phyloP scores from a whole-genome alignment of 1,284 basidiomycete genomes.

The Athelia psychrophila region DNA sequence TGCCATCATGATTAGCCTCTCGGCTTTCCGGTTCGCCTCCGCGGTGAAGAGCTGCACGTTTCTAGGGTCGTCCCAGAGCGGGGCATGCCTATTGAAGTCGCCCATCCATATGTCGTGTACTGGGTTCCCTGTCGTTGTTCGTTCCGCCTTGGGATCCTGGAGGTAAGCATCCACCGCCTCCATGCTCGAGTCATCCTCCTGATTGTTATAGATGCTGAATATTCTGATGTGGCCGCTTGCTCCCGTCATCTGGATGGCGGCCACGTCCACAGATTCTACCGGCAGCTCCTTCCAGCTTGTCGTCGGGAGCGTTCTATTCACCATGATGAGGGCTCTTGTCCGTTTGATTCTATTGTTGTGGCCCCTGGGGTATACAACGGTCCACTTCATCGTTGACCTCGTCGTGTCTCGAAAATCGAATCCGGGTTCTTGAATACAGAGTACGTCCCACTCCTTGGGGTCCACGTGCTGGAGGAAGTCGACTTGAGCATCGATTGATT shows the following conservation, averaged over 20 bases:
- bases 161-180: constrained; percentile 4
- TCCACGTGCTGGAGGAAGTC: constrained; percentile 3
- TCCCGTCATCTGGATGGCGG: constrained; percentile 17
- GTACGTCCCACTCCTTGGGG: constrained; percentile 16
- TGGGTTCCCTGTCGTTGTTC: neutral
- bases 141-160: constrained; percentile 7
- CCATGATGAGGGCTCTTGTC: constrained; percentile 19
- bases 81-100: neutral
- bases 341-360: neutral
- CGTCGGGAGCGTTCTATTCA: constrained; percentile 19
- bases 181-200: constrained; percentile 8
- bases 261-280: constrained; percentile 20
- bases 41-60: constrained; percentile 36
- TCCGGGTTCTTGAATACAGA: constrained; percentile 26
- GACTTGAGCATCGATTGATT: neutral
- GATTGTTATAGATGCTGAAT: constrained; percentile 27
- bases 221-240: constrained; percentile 11
- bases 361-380: constrained; percentile 12
- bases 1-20: constrained; percentile 18
- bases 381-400: constrained; percentile 8
- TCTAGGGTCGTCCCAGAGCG: neutral
- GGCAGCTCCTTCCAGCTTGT: constrained; percentile 18
- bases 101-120: neutral
- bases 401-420: constrained; percentile 14
- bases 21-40: constrained; percentile 9